These are phyloP conservation scores for Termitomyces sp. DNA, from an alignment of 768 basidiomycete species.

Conservation along the genomic window DNA sequence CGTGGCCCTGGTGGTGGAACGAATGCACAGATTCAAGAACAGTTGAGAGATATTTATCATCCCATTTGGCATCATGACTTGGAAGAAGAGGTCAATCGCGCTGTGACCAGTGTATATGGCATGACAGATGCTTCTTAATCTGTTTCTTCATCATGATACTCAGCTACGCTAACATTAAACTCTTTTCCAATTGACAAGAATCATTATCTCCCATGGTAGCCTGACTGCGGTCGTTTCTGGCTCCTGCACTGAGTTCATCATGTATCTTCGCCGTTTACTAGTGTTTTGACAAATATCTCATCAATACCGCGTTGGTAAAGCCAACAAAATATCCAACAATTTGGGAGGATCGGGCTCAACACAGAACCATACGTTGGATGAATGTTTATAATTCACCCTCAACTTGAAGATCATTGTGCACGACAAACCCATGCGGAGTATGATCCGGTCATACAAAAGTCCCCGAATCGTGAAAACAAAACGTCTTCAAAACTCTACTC, in stretches of 20 bases:
- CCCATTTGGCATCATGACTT: slow-evolving; percentile 48
- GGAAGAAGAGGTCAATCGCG: slow-evolving; percentile 30
- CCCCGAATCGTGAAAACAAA: no score
- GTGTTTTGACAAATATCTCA: no score
- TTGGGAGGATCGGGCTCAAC: no score
- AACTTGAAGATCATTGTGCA: no score
- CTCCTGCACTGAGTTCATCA: slow-evolving; percentile 31
- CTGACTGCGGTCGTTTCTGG: slow-evolving; percentile 21
- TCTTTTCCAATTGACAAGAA: slow-evolving; percentile 28
- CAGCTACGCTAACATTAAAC: background rate
- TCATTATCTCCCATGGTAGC: slow-evolving; percentile 27
- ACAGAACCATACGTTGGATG: no score
- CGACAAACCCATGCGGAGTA: background rate
- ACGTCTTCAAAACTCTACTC: background rate
- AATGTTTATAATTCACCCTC: no score
- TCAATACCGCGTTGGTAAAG: no score
- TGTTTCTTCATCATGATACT: background rate
- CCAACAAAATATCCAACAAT: no score
- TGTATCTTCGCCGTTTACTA: slow-evolving; percentile 24
- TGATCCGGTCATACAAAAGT: background rate
- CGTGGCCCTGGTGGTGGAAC: slow-evolving; percentile 28
- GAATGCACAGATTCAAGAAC: slow-evolving; percentile 24
- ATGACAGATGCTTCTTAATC: background rate
- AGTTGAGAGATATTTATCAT: slow-evolving; percentile 36
- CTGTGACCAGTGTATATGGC: slow-evolving; percentile 17